Conservation (phyloP, 495 filamentous ascomycete genomes). For the Annulohypoxylon nitens region DNA sequence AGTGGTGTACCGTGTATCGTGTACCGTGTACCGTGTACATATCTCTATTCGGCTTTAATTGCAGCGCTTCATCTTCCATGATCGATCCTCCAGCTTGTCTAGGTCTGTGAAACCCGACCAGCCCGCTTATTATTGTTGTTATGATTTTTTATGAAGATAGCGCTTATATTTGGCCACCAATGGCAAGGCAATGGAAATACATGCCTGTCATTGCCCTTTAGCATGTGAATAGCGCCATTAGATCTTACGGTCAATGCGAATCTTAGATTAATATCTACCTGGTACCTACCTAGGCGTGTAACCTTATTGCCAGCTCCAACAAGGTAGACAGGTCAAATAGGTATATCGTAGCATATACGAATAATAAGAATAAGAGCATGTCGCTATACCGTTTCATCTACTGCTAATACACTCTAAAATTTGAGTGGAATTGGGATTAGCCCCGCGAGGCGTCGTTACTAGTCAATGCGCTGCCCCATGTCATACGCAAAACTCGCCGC, state of each 20-base stretch:
- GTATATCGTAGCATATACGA: neutral
- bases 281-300: neutral
- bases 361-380: conserved; percentile 6
- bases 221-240: conserved; percentile 43
- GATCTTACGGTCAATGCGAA: conserved; percentile 30
- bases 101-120: conserved; percentile 31
- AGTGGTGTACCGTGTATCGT: conserved; percentile 30
- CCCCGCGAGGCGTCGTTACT: conserved; percentile 34
- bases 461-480: conserved; percentile 37
- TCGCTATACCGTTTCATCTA: conserved; percentile 10
- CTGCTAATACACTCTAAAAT: neutral
- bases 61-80: conserved; percentile 19
- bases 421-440: conserved; percentile 24
- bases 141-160: neutral
- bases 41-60: conserved; percentile 31
- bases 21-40: conserved; percentile 12
- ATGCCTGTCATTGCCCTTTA: conserved; percentile 32
- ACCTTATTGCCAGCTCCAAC: neutral
- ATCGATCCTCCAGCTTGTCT: conserved; percentile 19
- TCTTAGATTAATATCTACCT: conserved; percentile 1
- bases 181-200: conserved; percentile 15
- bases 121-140: conserved; percentile 20
- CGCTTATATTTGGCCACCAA: conserved; percentile 30
- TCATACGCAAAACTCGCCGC: conserved; percentile 32
- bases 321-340: neutral